Conservation (phyloP, 2,329 filamentous ascomycete species). For the Beauveria scarabaeidicola region DNA sequence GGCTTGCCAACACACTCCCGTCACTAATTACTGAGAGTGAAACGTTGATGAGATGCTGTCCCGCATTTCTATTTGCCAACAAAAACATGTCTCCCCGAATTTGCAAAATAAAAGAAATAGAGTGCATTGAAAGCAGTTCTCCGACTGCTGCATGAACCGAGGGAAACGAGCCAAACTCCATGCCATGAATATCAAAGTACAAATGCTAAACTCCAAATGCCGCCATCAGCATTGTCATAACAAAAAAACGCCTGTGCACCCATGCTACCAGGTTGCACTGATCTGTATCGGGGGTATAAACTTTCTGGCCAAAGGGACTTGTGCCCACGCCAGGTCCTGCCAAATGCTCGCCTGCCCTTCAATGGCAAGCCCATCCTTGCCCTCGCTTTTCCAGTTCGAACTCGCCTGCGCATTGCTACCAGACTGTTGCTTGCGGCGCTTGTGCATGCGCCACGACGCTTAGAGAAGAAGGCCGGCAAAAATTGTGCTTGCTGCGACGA, state of each 20-base stretch:
- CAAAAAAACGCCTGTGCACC: conserved; percentile 1
- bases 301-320: background rate
- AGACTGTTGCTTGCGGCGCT: background rate
- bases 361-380: background rate
- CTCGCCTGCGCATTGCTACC: background rate
- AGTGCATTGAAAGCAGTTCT: background rate
- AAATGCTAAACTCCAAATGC: background rate
- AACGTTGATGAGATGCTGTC: background rate
- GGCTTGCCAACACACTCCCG: no score
- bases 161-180: conserved; percentile 2
- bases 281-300: conserved; percentile 5
- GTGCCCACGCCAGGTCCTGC: conserved; percentile 1
- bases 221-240: background rate
- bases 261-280: background rate
- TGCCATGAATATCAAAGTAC: background rate
- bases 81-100: background rate
- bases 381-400: background rate
- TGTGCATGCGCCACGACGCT: background rate
- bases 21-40: no score
- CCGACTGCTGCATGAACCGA: background rate
- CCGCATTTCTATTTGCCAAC: background rate
- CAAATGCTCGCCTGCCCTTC: background rate
- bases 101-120: background rate
- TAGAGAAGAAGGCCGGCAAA: conserved; percentile 6
- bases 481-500: conserved; percentile 1